Base-by-base conservation (phyloP, 371 early-diverging fungal genomes). In the Actinomortierella wolfii region DNA sequence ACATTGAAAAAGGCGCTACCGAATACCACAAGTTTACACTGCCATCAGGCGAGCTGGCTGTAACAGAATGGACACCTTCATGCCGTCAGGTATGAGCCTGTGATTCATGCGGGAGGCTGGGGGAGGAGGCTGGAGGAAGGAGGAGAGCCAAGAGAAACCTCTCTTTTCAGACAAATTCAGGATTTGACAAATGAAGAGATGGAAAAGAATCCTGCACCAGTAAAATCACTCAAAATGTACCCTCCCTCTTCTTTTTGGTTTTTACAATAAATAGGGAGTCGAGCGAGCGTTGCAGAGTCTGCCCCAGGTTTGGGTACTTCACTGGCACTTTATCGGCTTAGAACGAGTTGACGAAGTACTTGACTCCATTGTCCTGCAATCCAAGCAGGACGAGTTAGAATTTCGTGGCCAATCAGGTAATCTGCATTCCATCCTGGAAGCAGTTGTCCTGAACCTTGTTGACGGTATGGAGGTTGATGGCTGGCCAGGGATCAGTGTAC, bases 401-500 rank as follows among this genome's bases (percentile, higher is more conserved):
- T 34, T 6, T 34, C 34, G 34, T 6, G 7, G 11, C 34, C 34
- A 34, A 11, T 6, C 11, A 11, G 34, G 11, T 11, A 11, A 34
- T 11, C 11, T 11, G 34, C 34, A 34, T 34, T 4, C 34, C 4
- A 34, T 34, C 4, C 34, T 65, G 56, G 57, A 61, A 26, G 18
- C 71, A 5, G 66, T 71, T 2, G 46, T 71, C 41, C 53, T 66
- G 40, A 71, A 66, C 24, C 62, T 71, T 20, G 51, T 55, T 0
- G 73, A 71, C 20, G 73, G 73, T 11, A 66, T 71, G 73, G 73
- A 71, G 26, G 42, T 45, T 0, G 66, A 71, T 59, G 54, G 62
- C 4, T 71, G 66, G 73, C 62, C 66, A 5, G 66, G 65, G 4
- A 51, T 71, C 46, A 26, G 57, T 15, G 53, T 59, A 34, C 58